These are phyloP conservation scores for Citrus glauca DNA, from an alignment of 345 rosid genomes.

Conservation along the genomic window DNA sequence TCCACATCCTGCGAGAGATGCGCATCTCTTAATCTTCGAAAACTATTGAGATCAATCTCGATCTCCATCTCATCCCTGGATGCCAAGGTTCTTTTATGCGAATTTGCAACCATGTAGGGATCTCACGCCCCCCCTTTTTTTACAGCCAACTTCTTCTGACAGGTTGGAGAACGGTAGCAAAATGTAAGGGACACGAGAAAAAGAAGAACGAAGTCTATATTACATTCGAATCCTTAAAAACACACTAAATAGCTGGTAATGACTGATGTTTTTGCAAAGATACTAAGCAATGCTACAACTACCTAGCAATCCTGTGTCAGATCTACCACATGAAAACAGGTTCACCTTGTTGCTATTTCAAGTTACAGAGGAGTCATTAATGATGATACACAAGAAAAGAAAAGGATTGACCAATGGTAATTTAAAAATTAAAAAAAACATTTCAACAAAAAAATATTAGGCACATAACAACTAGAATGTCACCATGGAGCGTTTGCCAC, in stretches of 20 bases:
- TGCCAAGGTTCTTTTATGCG: not conserved
- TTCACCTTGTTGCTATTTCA: constrained; percentile 1
- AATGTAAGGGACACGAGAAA: not conserved
- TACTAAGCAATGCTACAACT: not conserved
- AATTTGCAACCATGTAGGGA: not conserved
- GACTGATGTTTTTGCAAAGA: not conserved
- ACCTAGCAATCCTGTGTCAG: constrained; percentile 5
- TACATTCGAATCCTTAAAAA: not conserved
- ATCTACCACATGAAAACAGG: not conserved
- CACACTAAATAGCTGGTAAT: not conserved
- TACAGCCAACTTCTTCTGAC: not conserved
- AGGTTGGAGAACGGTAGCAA: not conserved
- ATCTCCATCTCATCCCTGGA: not conserved
- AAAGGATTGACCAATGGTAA: not conserved
- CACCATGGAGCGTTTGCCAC: constrained; percentile 58
- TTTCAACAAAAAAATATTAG: not conserved
- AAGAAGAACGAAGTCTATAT: not conserved
- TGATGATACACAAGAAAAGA: not conserved
- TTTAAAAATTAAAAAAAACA: not conserved
- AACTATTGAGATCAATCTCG: too few species aligned
- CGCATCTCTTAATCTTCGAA: too few species aligned
- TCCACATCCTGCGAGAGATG: not conserved
- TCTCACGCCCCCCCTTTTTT: not conserved
- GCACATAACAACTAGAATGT: constrained; percentile 6
- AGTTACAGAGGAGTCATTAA: constrained; percentile 2